Percentiles rank a stretch among this genome's conserved stretches.
Conservation (phyloP, 768 basidiomycete genomes). For the Tulasnella sp. region DNA sequence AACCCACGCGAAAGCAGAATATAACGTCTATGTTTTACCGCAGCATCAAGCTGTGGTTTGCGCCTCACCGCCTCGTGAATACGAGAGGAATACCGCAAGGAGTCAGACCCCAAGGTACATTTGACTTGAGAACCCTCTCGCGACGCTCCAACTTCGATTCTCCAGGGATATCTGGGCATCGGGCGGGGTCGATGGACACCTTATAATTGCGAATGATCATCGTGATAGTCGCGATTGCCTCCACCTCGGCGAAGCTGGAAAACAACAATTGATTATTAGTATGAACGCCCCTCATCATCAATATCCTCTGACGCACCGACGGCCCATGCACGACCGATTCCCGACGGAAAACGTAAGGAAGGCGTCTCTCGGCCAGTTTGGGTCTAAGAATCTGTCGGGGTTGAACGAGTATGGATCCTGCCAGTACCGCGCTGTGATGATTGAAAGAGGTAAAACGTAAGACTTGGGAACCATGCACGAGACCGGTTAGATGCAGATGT, state of each 20-base stretch:
- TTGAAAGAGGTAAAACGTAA: too few relatives aligned
- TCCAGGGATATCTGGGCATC: neutral
- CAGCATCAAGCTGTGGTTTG: too few relatives aligned
- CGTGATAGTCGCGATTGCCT: constrained; percentile 1
- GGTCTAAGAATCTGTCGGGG: constrained; percentile 9
- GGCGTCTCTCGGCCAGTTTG: constrained; percentile 6
- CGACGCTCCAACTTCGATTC: neutral
- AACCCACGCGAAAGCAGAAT: too few relatives aligned
- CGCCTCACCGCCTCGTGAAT: constrained; percentile 4
- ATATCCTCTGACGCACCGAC: neutral
- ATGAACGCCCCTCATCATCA: neutral
- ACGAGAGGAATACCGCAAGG: neutral
- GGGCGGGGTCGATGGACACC: neutral
- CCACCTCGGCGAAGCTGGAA: constrained; percentile 7
- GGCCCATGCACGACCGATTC: constrained; percentile 2
- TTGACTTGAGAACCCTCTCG: neutral
- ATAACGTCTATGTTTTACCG: too few relatives aligned
- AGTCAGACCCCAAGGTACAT: neutral
- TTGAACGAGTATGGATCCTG: neutral
- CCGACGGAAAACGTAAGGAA: constrained; percentile 12
- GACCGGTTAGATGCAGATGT: too few relatives aligned
- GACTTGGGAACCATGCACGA: too few relatives aligned
- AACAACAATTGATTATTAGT: neutral
- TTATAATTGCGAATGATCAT: neutral
- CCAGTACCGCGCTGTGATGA: constrained; percentile 7